Conservation (phyloP, 352 stramenopile species). For the Globisporangium apiculatum region DNA sequence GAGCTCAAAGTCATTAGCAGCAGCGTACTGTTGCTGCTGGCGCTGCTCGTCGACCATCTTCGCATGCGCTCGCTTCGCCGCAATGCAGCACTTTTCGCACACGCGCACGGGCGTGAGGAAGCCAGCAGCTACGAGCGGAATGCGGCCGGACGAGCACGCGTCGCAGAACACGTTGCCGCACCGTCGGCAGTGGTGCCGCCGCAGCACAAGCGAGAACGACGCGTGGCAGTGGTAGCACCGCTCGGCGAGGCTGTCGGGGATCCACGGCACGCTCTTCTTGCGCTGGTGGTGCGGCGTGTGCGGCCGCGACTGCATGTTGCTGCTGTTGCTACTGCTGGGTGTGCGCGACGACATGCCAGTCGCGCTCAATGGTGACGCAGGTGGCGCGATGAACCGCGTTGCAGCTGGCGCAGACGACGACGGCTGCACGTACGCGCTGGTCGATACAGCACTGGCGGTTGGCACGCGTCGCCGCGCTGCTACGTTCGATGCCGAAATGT, state of each 20-base stretch:
- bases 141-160: conserved; percentile 72
- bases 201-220: conserved; percentile 65
- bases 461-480: background rate
- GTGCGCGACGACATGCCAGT: conserved; percentile 7
- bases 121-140: conserved; percentile 58
- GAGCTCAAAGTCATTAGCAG: background rate
- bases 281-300: conserved; percentile 16
- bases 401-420: conserved; percentile 9
- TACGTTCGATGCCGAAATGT: conserved; percentile 1
- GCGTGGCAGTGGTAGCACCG: conserved; percentile 65
- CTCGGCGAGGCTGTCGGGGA: conserved; percentile 76
- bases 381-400: background rate
- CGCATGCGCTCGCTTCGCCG: conserved; percentile 59
- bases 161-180: conserved; percentile 90
- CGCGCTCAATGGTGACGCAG: background rate
- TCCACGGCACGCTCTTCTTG: conserved; percentile 59
- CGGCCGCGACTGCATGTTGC: conserved; percentile 6
- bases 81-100: conserved; percentile 73
- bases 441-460: background rate
- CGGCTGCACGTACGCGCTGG: background rate
- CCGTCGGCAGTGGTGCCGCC: conserved; percentile 80
- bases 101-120: conserved; percentile 71
- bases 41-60: conserved; percentile 60
- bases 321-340: conserved; percentile 19
- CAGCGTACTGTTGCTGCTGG: conserved; percentile 11